Percentiles rank a stretch among this genome's conserved stretches.
These are phyloP conservation scores for Xylaria digitata DNA, from an alignment of 2,329 filamentous ascomycete genomes.

Conservation along the genomic window DNA sequence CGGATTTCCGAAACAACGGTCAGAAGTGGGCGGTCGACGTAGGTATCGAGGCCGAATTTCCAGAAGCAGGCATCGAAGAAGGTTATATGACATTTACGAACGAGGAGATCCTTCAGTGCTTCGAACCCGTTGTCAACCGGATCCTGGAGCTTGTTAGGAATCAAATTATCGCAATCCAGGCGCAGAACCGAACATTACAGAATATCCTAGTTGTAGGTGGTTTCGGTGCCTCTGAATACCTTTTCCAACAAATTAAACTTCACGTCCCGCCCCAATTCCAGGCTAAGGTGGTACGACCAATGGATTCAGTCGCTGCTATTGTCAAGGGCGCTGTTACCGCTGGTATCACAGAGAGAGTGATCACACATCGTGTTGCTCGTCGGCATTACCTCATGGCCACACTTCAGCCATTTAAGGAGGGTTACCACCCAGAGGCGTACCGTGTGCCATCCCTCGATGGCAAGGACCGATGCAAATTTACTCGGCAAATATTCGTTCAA, in stretches of 20 bases:
- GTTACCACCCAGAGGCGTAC: slow-evolving; percentile 97
- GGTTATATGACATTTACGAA: slow-evolving; percentile 99
- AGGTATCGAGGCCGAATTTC: slow-evolving; percentile 97
- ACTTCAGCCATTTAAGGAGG: slow-evolving; percentile 97
- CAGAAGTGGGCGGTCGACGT: slow-evolving; percentile 99
- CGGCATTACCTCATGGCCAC: slow-evolving; percentile 99
- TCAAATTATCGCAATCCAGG: slow-evolving; percentile 98
- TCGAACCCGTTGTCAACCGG: slow-evolving; percentile 96
- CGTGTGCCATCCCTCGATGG: slow-evolving; percentile 96
- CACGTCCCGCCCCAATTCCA: slow-evolving; percentile 99
- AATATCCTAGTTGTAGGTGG: slow-evolving; percentile 98
- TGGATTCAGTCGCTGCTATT: slow-evolving; percentile 98
- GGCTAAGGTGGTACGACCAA: slow-evolving; percentile 95
- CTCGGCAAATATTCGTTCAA: slow-evolving; percentile 96
- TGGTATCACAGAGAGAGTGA: slow-evolving; percentile 95
- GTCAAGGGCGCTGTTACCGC: slow-evolving; percentile 98
- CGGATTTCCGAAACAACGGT: slow-evolving; percentile 98
- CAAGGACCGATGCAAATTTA: slow-evolving; percentile 99
- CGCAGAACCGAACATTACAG: slow-evolving; percentile 92
- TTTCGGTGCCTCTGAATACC: slow-evolving; percentile 97
- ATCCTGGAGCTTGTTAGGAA: slow-evolving; percentile 96
- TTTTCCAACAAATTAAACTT: slow-evolving; percentile 99
- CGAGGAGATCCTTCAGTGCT: slow-evolving; percentile 98
- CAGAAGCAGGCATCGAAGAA: slow-evolving; percentile 97
- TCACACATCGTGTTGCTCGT: slow-evolving; percentile 96